Percentiles rank a stretch among this genome's conserved stretches.
Conservation (phyloP, 441 rosid genomes). For the Adansonia madagascariensis region DNA sequence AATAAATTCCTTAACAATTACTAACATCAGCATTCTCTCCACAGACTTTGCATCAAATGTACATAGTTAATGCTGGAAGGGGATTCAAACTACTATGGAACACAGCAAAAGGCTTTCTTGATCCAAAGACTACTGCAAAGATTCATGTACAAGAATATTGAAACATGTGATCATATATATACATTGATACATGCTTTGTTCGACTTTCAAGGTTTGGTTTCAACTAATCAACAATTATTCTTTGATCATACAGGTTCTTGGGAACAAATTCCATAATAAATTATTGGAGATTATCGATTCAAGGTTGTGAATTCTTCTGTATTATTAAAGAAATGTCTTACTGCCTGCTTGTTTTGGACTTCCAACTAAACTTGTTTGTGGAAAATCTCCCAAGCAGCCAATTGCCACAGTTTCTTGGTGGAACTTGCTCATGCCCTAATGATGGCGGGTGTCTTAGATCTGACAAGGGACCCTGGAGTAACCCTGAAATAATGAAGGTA, state of each 20-base stretch:
- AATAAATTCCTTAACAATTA: slow-evolving; percentile 23
- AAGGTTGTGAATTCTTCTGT: slow-evolving; percentile 47
- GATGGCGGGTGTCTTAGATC: slow-evolving; percentile 87
- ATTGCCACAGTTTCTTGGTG: slow-evolving; percentile 94
- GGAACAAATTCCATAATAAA: slow-evolving; percentile 68
- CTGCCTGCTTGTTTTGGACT: slow-evolving; percentile 24
- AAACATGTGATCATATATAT: slow-evolving; percentile 17
- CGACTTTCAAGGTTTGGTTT: slow-evolving; percentile 2
- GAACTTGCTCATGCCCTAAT: slow-evolving; percentile 73
- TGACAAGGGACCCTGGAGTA: slow-evolving; percentile 91
- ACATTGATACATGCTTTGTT: slow-evolving; percentile 21
- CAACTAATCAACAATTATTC: slow-evolving; percentile 30
- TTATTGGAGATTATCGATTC: slow-evolving; percentile 80
- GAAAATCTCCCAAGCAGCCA: slow-evolving; percentile 56
- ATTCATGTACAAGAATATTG: slow-evolving; percentile 60
- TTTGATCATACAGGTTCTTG: slow-evolving; percentile 43
- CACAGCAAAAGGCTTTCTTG: slow-evolving; percentile 82
- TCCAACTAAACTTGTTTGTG: slow-evolving; percentile 24
- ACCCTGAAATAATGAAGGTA: slow-evolving; percentile 87
- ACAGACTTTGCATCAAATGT: slow-evolving; percentile 94
- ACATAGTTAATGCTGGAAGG: slow-evolving; percentile 83
- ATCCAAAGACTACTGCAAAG: slow-evolving; percentile 87
- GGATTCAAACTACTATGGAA: slow-evolving; percentile 88
- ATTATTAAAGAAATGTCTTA: slow-evolving; percentile 3
- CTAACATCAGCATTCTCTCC: slow-evolving; percentile 27